Conservation (phyloP, 495 filamentous ascomycete species). For the Xylaria castorea region DNA sequence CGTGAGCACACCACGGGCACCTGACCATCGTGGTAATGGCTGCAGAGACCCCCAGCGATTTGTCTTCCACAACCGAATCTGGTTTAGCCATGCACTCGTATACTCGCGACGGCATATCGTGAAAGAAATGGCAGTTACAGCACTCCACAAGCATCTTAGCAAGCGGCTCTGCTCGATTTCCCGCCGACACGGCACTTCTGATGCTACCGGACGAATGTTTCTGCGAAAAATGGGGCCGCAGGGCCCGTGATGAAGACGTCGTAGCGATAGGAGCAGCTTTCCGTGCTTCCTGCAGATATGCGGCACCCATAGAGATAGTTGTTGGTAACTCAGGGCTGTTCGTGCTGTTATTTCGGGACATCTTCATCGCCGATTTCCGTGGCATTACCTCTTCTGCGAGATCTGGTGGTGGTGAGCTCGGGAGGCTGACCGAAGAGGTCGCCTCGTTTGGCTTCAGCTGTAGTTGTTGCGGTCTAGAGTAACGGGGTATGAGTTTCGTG, state of each 20-base stretch:
- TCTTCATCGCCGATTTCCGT: conserved; percentile 37
- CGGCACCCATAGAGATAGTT: conserved; percentile 35
- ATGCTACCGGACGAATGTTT: conserved; percentile 36
- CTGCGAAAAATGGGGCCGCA: conserved; percentile 36
- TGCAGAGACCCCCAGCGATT: conserved; percentile 54
- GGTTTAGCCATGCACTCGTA: conserved; percentile 77
- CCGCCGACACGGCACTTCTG: conserved; percentile 21
- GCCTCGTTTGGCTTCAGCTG: conserved; percentile 33
- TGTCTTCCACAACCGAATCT: conserved; percentile 59
- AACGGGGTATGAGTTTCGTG: conserved; percentile 37
- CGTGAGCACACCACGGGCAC: conserved; percentile 81
- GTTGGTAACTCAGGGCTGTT: conserved; percentile 30
- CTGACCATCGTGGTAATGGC: conserved; percentile 65
- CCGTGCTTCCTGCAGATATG: conserved; percentile 48
- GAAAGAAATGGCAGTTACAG: conserved; percentile 81
- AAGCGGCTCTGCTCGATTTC: conserved; percentile 56
- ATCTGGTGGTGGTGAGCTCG: conserved; percentile 35
- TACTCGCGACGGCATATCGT: conserved; percentile 77
- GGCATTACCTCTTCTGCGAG: conserved; percentile 28
- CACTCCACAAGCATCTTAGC: conserved; percentile 83
- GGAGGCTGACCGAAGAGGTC: conserved; percentile 37
- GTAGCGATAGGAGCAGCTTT: conserved; percentile 37
- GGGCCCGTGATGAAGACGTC: conserved; percentile 28
- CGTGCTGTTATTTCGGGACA: conserved; percentile 33
- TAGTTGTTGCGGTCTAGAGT: conserved; percentile 43